These are phyloP conservation scores for Cyberlindnera petersonii DNA, from an alignment of 805 yeast genomes.

Conservation along the genomic window DNA sequence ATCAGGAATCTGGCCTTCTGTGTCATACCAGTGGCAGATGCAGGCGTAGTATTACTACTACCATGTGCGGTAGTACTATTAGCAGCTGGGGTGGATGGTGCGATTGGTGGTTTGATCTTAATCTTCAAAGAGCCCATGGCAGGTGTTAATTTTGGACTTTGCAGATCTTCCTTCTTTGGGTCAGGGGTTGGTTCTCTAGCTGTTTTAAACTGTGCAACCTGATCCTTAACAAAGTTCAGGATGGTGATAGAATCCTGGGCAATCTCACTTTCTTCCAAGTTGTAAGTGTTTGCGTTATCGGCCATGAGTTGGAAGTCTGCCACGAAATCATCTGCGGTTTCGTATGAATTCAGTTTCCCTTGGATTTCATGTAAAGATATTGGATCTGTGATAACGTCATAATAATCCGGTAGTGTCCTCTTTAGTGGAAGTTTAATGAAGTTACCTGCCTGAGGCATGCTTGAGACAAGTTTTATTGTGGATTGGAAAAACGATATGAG, in stretches of 20 bases:
- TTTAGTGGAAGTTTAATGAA: constrained; percentile 72
- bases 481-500: constrained; percentile 30
- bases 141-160: constrained; percentile 16
- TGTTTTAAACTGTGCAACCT: constrained; percentile 33
- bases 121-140: constrained; percentile 18
- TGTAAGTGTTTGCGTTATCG: constrained; percentile 67
- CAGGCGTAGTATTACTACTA: no score
- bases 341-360: constrained; percentile 38
- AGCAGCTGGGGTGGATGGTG: constrained; percentile 6
- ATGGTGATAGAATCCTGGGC: constrained; percentile 62
- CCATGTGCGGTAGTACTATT: constrained; percentile 2
- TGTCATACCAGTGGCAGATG: constrained; percentile 9
- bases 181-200: background rate
- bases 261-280: constrained; percentile 61
- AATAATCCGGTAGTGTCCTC: constrained; percentile 77
- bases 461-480: constrained; percentile 33
- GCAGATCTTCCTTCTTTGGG: constrained; percentile 4
- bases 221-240: constrained; percentile 51
- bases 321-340: constrained; percentile 39
- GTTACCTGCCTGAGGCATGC: constrained; percentile 35
- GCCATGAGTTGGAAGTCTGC: constrained; percentile 65
- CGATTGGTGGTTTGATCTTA: constrained; percentile 12
- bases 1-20: constrained; percentile 18
- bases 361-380: constrained; percentile 67
- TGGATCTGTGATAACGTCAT: constrained; percentile 61